Evolutionary conservation across 495 filamentous ascomycete species (phyloP).

Genomic region (Aspergillus coremiiformis): DNA sequence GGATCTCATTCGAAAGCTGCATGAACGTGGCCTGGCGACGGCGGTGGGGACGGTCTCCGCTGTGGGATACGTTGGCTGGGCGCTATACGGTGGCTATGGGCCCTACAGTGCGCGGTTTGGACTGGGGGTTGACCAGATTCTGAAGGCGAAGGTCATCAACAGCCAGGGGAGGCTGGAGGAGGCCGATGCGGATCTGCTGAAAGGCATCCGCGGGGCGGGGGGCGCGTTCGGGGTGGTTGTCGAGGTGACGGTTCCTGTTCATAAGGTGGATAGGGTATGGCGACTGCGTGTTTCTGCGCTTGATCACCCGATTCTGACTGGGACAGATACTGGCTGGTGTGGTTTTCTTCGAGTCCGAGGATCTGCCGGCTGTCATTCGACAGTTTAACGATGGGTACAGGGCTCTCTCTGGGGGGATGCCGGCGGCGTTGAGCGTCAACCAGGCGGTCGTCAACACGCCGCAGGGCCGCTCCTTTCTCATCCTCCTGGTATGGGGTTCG

Average conservation of each 20-base stretch:
- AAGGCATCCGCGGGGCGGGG: conserved; percentile 33
- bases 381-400: conserved; percentile 20
- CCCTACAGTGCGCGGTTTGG: conserved; percentile 27
- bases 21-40: conserved; percentile 22
- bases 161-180: conserved; percentile 25
- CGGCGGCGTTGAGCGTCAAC: conserved; percentile 21
- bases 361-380: conserved; percentile 14
- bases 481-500: conserved; percentile 26
- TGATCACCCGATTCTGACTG: background rate
- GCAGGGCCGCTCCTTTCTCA: conserved; percentile 14
- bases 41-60: conserved; percentile 19
- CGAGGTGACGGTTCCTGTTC: conserved; percentile 32
- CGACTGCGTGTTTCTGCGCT: too few relatives aligned
- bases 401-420: conserved; percentile 20
- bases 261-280: conserved; percentile 28
- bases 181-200: conserved; percentile 24
- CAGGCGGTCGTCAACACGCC: conserved; percentile 21
- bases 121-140: conserved; percentile 35
- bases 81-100: conserved; percentile 36
- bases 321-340: conserved; percentile 25
- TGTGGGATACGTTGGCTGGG: conserved; percentile 37
- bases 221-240: conserved; percentile 36
- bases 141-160: conserved; percentile 33
- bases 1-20: conserved; percentile 21
- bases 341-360: conserved; percentile 25